These are phyloP conservation scores for Aethionema arabicum DNA, from an alignment of 345 rosid genomes.

Conservation along the genomic window DNA sequence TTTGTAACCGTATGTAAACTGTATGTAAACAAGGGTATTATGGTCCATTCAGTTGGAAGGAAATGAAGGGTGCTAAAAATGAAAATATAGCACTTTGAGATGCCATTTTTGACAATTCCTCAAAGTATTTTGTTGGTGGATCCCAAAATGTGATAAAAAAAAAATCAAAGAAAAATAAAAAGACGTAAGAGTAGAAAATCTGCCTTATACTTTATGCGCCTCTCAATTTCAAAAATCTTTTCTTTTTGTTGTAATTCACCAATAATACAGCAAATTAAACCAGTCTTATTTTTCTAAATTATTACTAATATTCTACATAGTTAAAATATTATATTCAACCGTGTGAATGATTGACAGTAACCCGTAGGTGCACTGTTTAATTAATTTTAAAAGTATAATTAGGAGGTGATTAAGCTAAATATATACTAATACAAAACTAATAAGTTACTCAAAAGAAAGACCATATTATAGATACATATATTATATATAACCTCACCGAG, in stretches of 20 bases:
- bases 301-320: too few species aligned
- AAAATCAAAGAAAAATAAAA: neutral
- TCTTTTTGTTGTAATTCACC: neutral
- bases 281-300: too few species aligned
- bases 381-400: neutral
- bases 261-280: too few species aligned
- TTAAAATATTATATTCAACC: too few species aligned
- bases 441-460: neutral
- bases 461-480: neutral
- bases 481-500: constrained; percentile 9
- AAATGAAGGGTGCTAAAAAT: too few species aligned
- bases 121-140: constrained; percentile 19
- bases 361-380: neutral
- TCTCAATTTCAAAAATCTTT: constrained; percentile 1
- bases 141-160: constrained; percentile 30
- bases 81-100: too few species aligned
- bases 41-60: too few species aligned
- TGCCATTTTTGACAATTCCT: too few species aligned
- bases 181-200: constrained; percentile 20
- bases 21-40: too few species aligned
- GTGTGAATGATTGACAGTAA: too few species aligned
- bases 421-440: constrained; percentile 13
- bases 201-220: neutral
- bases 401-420: constrained; percentile 2
- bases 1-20: too few species aligned